Percentiles rank a stretch among this genome's conserved stretches.
These are phyloP conservation scores for Lecanicillium sp. DNA, from an alignment of 2,329 filamentous ascomycete genomes.

Conservation along the genomic window DNA sequence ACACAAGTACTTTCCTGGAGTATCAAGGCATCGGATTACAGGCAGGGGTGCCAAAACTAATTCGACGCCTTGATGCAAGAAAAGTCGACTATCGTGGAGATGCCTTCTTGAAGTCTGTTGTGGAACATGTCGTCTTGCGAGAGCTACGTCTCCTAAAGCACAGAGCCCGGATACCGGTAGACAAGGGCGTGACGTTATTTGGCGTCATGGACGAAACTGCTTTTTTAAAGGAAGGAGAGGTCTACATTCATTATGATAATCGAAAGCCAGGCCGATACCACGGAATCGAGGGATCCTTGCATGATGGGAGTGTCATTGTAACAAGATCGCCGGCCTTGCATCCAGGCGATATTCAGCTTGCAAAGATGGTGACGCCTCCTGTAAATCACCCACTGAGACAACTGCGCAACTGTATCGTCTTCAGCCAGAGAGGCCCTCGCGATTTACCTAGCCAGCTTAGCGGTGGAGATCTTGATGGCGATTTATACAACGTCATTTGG, in stretches of 20 bases:
- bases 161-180: slow-evolving; percentile 65
- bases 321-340: slow-evolving; percentile 77
- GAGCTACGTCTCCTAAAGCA: slow-evolving; percentile 71
- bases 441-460: slow-evolving; percentile 73
- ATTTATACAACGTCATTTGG: slow-evolving; percentile 74
- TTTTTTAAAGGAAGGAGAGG: slow-evolving; percentile 55
- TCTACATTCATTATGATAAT: slow-evolving; percentile 55
- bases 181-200: slow-evolving; percentile 66
- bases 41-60: slow-evolving; percentile 53
- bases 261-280: slow-evolving; percentile 14
- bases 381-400: slow-evolving; percentile 48
- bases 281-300: slow-evolving; percentile 20
- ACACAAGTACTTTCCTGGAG: slow-evolving; percentile 60
- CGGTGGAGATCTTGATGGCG: slow-evolving; percentile 78
- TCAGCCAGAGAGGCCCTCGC: slow-evolving; percentile 61
- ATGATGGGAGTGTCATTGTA: slow-evolving; percentile 46
- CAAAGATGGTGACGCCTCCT: slow-evolving; percentile 53
- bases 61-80: slow-evolving; percentile 50
- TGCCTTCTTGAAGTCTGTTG: slow-evolving; percentile 58
- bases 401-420: slow-evolving; percentile 69
- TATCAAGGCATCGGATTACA: slow-evolving; percentile 51
- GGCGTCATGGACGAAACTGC: slow-evolving; percentile 80
- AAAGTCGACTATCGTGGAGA: slow-evolving; percentile 61
- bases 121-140: slow-evolving; percentile 63
- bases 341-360: slow-evolving; percentile 70